Evolutionary conservation across 2,329 filamentous ascomycete genomes (phyloP).

Genomic region (Botrytis sinoallii): DNA sequence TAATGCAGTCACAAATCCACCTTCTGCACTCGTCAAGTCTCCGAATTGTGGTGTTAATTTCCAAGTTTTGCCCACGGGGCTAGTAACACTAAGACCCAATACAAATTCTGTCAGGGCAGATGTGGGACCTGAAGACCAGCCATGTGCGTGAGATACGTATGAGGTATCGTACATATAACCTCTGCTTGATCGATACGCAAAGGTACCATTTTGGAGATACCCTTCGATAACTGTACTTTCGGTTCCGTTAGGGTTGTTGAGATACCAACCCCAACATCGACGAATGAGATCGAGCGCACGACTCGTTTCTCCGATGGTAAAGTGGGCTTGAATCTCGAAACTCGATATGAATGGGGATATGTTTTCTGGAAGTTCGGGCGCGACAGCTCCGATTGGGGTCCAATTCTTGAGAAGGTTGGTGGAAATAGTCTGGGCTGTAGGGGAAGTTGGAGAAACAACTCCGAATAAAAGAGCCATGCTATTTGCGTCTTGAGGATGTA

Average conservation of each 20-base stretch:
- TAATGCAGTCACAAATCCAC: constrained; percentile 41
- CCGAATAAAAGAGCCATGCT: constrained; percentile 47
- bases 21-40: constrained; percentile 41
- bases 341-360: constrained; percentile 57
- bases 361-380: constrained; percentile 55
- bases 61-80: constrained; percentile 40
- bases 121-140: constrained; percentile 49
- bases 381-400: constrained; percentile 53
- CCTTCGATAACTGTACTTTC: constrained; percentile 58
- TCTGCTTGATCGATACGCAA: constrained; percentile 51
- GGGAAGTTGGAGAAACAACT: constrained; percentile 21
- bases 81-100: constrained; percentile 42
- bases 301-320: constrained; percentile 45
- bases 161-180: constrained; percentile 47
- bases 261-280: constrained; percentile 59
- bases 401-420: constrained; percentile 45
- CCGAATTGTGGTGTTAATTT: constrained; percentile 43
- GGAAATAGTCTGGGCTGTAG: constrained; percentile 36
- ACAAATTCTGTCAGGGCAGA: constrained; percentile 45
- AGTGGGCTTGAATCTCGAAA: constrained; percentile 57
- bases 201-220: constrained; percentile 53
- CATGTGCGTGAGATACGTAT: constrained; percentile 48
- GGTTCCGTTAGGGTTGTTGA: constrained; percentile 55
- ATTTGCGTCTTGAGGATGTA: constrained; percentile 61
- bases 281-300: constrained; percentile 56